Conservation (phyloP, 345 rosid species). For the Aethionema arabicum region DNA sequence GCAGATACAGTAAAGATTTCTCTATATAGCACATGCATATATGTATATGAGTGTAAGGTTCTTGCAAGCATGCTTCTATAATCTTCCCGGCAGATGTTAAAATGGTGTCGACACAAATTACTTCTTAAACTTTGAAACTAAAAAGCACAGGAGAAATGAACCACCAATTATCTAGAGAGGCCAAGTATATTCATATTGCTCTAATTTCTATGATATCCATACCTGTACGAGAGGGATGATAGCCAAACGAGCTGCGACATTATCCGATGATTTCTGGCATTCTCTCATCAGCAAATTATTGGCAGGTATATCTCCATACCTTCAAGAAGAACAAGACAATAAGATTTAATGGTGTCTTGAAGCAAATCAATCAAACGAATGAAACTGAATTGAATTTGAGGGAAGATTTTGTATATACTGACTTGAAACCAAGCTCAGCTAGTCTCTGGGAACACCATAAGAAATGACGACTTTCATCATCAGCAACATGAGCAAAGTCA, state of each 20-base stretch:
- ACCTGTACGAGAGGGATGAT: slow-evolving; percentile 77
- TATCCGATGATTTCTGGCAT: slow-evolving; percentile 73
- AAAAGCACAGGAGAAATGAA: background rate
- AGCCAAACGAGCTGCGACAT: slow-evolving; percentile 88
- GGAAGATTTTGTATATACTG: slow-evolving; percentile 16
- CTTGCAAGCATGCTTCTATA: too few relatives aligned
- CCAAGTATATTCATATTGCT: too few relatives aligned
- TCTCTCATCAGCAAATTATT: slow-evolving; percentile 89
- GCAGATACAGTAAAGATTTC: too few relatives aligned
- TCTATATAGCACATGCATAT: too few relatives aligned
- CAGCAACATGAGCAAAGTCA: slow-evolving; percentile 97
- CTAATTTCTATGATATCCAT: background rate
- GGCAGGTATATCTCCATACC: slow-evolving; percentile 96
- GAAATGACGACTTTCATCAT: slow-evolving; percentile 96
- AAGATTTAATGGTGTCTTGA: slow-evolving; percentile 1
- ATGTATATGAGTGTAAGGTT: too few relatives aligned
- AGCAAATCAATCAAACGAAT: slow-evolving; percentile 4
- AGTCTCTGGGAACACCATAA: slow-evolving; percentile 94
- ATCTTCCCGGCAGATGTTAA: too few relatives aligned
- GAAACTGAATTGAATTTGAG: background rate
- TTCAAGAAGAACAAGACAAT: slow-evolving; percentile 26
- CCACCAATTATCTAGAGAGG: too few relatives aligned
- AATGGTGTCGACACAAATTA: too few relatives aligned
- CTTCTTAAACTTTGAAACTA: background rate
- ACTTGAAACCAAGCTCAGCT: slow-evolving; percentile 88